These are phyloP conservation scores for Thraustotheca clavata DNA, from an alignment of 352 stramenopile genomes.

Conservation along the genomic window DNA sequence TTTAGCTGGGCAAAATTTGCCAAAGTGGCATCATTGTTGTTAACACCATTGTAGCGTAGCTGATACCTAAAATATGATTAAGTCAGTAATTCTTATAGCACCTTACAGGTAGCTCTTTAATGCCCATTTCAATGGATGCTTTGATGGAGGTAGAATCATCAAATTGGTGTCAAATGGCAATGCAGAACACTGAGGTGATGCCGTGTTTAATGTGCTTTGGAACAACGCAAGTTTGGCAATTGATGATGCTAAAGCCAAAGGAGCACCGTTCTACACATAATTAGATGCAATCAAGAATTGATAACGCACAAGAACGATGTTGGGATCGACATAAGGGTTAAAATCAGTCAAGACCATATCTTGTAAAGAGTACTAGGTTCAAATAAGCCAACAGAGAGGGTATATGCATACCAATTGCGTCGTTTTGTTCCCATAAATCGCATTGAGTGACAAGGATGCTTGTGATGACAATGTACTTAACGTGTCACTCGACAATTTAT, in stretches of 20 bases:
- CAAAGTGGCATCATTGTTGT: conserved; percentile 7
- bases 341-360: conserved; percentile 12
- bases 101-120: conserved; percentile 12
- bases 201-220: neutral
- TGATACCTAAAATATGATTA: neutral
- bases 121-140: conserved; percentile 13
- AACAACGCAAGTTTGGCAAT: neutral
- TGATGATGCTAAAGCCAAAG: neutral
- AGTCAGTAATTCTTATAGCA: neutral
- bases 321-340: conserved; percentile 6
- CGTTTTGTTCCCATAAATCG: conserved; percentile 7
- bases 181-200: neutral
- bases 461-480: neutral
- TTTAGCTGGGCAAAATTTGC: conserved; percentile 8
- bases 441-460: neutral
- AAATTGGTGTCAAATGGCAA: neutral
- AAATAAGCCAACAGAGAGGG: neutral
- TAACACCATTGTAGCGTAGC: conserved; percentile 11
- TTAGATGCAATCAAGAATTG: neutral
- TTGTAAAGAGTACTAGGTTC: conserved; percentile 4
- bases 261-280: neutral
- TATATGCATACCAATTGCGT: neutral
- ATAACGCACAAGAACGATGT: conserved; percentile 2
- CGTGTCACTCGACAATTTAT: neutral
- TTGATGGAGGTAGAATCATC: conserved; percentile 2